Evolutionary conservation across 2,329 filamentous ascomycete genomes (phyloP), one percentile per base, ranked within the genome.

Genomic region (Sporothrix phasma): DNA sequence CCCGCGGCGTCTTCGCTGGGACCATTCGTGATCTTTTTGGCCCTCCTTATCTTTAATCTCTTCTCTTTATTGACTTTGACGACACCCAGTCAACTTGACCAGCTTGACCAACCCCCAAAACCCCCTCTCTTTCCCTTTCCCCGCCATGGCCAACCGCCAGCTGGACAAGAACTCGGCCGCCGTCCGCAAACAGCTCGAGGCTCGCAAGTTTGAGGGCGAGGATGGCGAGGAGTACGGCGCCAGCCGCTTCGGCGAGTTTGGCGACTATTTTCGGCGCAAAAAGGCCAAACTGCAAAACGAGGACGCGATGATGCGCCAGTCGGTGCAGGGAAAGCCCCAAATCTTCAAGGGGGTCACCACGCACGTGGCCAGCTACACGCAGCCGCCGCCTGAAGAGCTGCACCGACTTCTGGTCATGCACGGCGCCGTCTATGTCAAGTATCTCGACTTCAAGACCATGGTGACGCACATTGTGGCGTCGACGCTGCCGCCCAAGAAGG

Each of bases 251-350:
- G 90, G 91, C 29, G 93, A 92, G 8, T 95, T 97, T 71, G 77
- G 81, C 26, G 93, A 97, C 72, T 99, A 97, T 75, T 95, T 97
- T 73, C 84, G 92, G 59, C 87, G 92, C 64, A 99, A 99, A 79
- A 97, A 96, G 80, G 86, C 96, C 75, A 99, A 99, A 73, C 82
- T 99, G 3, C 94, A 97, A 75, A 99, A 99, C 71, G 83, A 94
- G 34, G 94, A 99, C 75, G 87, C 86, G 8, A 85, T 96, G 62
- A 79, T 96, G 51, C 87, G 93, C 65, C 82, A 88, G 37, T 79
- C 84, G 3, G 84, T 86, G 1, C 75, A 78, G 0, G 86, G 88
- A 68, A 90, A 89, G 68, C 90, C 92, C 10, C 85, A 84, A 67
- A 91, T 99, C 61, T 99, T 99, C 80, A 90, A 88, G 69, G 92